These are phyloP conservation scores for Stipa capillata DNA, from an alignment of 176 grass and related monocot species.

Conservation along the genomic window DNA sequence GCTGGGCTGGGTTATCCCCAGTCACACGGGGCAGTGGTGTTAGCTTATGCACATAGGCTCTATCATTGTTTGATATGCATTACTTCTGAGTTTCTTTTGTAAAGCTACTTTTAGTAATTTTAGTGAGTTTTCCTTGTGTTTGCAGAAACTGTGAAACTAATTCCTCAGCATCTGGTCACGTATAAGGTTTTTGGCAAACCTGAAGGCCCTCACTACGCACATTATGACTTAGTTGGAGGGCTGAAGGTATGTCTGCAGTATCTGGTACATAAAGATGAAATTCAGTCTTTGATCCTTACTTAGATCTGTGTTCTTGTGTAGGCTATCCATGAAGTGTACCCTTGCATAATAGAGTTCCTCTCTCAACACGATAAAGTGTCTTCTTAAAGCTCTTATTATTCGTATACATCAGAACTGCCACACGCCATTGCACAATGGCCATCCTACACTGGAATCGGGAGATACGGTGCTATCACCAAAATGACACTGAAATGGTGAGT, in stretches of 20 bases:
- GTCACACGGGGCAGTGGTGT: not conserved
- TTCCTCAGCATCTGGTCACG: slow-evolving; percentile 68
- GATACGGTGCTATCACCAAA: not conserved
- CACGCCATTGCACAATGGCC: not conserved
- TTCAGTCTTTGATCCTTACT: slow-evolving; percentile 4
- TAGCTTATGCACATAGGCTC: not conserved
- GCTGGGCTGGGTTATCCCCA: not conserved
- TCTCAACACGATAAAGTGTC: slow-evolving; percentile 60
- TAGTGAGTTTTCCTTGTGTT: slow-evolving; percentile 23
- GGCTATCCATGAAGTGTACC: slow-evolving; percentile 93
- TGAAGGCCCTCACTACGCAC: slow-evolving; percentile 77
- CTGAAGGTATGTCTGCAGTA: slow-evolving; percentile 45
- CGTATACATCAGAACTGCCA: not conserved
- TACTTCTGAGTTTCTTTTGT: not conserved
- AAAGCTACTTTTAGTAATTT: not conserved
- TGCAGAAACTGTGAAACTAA: slow-evolving; percentile 77
- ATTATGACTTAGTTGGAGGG: slow-evolving; percentile 93
- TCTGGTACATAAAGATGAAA: not conserved
- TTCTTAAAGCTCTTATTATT: slow-evolving; percentile 13
- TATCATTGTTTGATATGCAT: not conserved
- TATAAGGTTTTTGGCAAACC: slow-evolving; percentile 72
- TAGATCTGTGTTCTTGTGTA: slow-evolving; percentile 29
- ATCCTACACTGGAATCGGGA: not conserved
- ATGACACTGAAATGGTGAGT: not conserved
- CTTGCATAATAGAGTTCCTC: slow-evolving; percentile 84